A percentile compares a stretch with the other conserved stretches of the same genome.
Evolutionary conservation across 257 asterid genomes (phyloP).

Genomic region (Jacaranda copaia): DNA sequence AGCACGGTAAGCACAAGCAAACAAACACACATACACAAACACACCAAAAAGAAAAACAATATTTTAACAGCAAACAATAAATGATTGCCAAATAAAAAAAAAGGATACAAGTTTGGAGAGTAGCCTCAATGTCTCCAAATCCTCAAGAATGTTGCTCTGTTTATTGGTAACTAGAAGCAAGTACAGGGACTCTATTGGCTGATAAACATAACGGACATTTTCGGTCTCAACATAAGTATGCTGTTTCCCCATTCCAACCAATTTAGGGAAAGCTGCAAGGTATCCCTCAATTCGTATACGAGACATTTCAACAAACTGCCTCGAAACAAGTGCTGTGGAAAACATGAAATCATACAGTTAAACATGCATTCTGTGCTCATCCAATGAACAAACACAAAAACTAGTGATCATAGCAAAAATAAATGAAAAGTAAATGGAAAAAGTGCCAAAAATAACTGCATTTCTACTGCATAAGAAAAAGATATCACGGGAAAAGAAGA

Average conservation of each 20-base stretch:
- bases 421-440: too few relatives aligned
- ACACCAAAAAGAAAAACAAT: background rate
- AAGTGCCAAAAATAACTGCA: background rate
- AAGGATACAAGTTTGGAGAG: constrained; percentile 94
- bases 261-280: constrained; percentile 94
- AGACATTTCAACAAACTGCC: constrained; percentile 98
- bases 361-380: constrained; percentile 23
- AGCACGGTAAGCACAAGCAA: constrained; percentile 30
- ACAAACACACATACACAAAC: background rate
- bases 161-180: constrained; percentile 92
- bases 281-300: constrained; percentile 95
- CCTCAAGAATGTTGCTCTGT: constrained; percentile 96
- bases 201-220: constrained; percentile 93
- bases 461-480: background rate
- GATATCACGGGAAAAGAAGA: background rate
- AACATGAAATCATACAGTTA: constrained; percentile 40
- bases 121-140: constrained; percentile 88
- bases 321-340: constrained; percentile 84
- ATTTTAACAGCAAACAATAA: background rate
- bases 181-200: constrained; percentile 87
- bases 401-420: background rate
- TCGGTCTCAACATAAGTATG: constrained; percentile 95
- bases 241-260: constrained; percentile 91
- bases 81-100: constrained; percentile 29
- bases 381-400: background rate